These are phyloP conservation scores for Globisporangium spinosum DNA, from an alignment of 352 stramenopile species.

Conservation along the genomic window DNA sequence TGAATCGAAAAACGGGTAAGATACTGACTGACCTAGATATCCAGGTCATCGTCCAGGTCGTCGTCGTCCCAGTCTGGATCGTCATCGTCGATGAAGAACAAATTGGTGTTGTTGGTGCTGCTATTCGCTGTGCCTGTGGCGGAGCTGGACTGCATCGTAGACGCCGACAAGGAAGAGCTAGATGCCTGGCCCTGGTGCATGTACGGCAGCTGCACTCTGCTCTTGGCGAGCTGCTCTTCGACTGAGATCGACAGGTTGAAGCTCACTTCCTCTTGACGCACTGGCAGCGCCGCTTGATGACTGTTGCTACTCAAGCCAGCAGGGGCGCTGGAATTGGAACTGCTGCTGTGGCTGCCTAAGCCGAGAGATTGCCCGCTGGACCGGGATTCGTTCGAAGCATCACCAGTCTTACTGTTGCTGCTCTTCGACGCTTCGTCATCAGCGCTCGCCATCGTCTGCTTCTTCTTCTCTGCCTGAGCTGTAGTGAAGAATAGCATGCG, in stretches of 20 bases:
- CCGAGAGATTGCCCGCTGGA: not conserved
- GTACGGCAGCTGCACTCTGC: slow-evolving; percentile 64
- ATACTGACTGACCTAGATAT: slow-evolving; percentile 26
- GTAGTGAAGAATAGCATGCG: slow-evolving; percentile 26
- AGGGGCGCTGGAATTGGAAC: not conserved
- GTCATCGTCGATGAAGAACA: slow-evolving; percentile 81
- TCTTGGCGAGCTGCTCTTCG: slow-evolving; percentile 55
- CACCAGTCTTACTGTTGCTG: not conserved
- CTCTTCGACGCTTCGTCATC: not conserved
- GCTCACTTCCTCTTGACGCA: slow-evolving; percentile 53
- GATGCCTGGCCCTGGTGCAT: slow-evolving; percentile 44
- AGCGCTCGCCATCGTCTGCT: not conserved
- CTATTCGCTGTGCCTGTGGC: not conserved
- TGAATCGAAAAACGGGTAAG: not conserved
- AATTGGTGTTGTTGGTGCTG: slow-evolving; percentile 22
- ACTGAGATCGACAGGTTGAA: slow-evolving; percentile 70
- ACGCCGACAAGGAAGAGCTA: not conserved
- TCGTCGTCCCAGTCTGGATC: slow-evolving; percentile 74
- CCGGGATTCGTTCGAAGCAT: not conserved
- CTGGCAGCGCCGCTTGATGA: slow-evolving; percentile 34
- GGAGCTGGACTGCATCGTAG: not conserved
- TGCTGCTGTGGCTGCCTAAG: not conserved
- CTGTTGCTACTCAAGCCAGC: not conserved
- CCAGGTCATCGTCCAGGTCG: slow-evolving; percentile 55
- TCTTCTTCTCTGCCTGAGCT: slow-evolving; percentile 2